Conservation (phyloP, 2,329 filamentous ascomycete genomes). For the Coccinonectria pachysandricola region DNA sequence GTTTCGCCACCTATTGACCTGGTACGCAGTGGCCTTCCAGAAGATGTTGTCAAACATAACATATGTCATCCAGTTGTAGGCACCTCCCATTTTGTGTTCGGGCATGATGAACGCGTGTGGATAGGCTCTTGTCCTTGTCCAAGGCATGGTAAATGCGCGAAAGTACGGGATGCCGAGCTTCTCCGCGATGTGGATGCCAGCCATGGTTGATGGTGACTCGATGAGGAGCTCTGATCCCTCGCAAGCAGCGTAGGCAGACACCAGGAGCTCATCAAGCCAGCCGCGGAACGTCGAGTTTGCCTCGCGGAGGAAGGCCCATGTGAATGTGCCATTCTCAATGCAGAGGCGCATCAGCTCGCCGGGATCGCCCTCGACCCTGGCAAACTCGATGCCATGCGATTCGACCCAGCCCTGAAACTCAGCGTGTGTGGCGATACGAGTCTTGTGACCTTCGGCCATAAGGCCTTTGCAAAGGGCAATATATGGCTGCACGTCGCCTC, state of each 20-base stretch:
- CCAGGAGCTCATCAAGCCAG: conserved; percentile 88
- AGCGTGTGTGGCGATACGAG: conserved; percentile 80
- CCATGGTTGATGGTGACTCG: conserved; percentile 94
- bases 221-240: conserved; percentile 83
- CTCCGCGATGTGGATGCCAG: conserved; percentile 93
- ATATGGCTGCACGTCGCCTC: conserved; percentile 94
- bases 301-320: conserved; percentile 78
- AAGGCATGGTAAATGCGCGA: conserved; percentile 96
- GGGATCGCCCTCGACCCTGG: conserved; percentile 79
- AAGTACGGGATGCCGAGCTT: conserved; percentile 90
- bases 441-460: conserved; percentile 74
- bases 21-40: conserved; percentile 85
- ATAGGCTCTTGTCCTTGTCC: conserved; percentile 91
- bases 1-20: conserved; percentile 89
- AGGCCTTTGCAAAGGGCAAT: conserved; percentile 92
- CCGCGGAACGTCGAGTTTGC: conserved; percentile 79
- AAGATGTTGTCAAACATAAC: conserved; percentile 95
- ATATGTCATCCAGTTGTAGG: conserved; percentile 92
- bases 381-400: conserved; percentile 89
- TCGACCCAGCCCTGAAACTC: conserved; percentile 88
- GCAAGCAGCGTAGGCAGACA: conserved; percentile 73
- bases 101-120: conserved; percentile 93
- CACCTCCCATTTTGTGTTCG: conserved; percentile 86
- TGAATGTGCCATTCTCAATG: conserved; percentile 96
- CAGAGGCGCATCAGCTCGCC: conserved; percentile 92